A percentile compares a stretch with the other conserved stretches of the same genome.
Evolutionary conservation across 768 basidiomycete species (phyloP).

Genomic region (Erythrobasidium yunnanense): DNA sequence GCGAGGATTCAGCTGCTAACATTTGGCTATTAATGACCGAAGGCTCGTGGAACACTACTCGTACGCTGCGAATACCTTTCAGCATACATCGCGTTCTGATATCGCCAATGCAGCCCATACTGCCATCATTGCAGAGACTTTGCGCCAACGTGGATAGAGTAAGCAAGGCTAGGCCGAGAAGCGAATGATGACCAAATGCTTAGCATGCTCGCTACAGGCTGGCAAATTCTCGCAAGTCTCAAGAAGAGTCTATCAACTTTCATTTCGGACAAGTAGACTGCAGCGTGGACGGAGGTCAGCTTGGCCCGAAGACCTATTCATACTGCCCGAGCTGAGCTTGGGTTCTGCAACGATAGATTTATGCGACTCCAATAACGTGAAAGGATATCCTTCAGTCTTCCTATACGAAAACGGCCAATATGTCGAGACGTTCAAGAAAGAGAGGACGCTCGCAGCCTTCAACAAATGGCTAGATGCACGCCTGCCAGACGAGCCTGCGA

Average conservation of each 20-base stretch:
- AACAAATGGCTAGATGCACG: constrained; percentile 24
- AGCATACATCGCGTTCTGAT: too few relatives aligned
- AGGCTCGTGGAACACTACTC: constrained; percentile 25
- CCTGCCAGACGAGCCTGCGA: constrained; percentile 11
- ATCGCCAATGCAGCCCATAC: too few relatives aligned
- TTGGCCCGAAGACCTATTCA: not conserved
- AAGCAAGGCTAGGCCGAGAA: not conserved
- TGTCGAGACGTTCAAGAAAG: constrained; percentile 29
- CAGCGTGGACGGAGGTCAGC: constrained; percentile 31
- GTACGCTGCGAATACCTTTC: too few relatives aligned
- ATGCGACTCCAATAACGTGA: constrained; percentile 33
- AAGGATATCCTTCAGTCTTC: constrained; percentile 37
- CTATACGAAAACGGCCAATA: constrained; percentile 30
- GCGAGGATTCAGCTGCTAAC: not conserved
- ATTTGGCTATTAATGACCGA: not conserved
- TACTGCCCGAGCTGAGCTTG: not conserved
- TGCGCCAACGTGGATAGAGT: constrained; percentile 36
- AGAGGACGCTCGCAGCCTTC: not conserved
- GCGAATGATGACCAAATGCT: not conserved
- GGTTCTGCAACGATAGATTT: constrained; percentile 25
- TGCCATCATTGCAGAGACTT: constrained; percentile 28
- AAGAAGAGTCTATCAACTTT: constrained; percentile 28
- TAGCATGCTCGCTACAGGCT: constrained; percentile 3
- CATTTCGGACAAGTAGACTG: constrained; percentile 38
- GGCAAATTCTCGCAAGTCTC: constrained; percentile 18